These are phyloP conservation scores for Morella rubra DNA, from an alignment of 306 rosid species.

Conservation along the genomic window DNA sequence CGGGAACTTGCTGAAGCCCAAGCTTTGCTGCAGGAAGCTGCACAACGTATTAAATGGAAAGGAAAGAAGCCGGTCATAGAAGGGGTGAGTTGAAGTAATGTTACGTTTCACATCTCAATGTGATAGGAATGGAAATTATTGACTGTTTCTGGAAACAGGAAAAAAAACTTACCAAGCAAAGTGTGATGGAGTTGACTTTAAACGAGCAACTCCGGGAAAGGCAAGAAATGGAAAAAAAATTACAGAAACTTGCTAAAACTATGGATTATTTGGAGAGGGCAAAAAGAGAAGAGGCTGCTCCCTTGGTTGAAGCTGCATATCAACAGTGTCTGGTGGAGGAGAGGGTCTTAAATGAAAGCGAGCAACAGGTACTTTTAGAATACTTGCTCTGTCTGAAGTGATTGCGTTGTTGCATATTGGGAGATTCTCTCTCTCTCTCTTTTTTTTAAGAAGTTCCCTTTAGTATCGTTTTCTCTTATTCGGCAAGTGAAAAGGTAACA, in stretches of 20 bases:
- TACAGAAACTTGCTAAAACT: slow-evolving; percentile 71
- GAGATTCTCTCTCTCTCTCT: not conserved
- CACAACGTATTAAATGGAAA: slow-evolving; percentile 49
- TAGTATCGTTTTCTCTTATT: not conserved
- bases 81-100: slow-evolving; percentile 51
- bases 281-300: slow-evolving; percentile 87
- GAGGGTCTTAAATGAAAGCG: slow-evolving; percentile 68
- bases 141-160: slow-evolving; percentile 43
- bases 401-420: not conserved
- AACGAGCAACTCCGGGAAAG: slow-evolving; percentile 84
- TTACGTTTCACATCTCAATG: not conserved
- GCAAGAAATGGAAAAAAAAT: slow-evolving; percentile 92
- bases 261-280: slow-evolving; percentile 97
- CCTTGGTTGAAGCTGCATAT: slow-evolving; percentile 83
- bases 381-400: not conserved
- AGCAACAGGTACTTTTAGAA: slow-evolving; percentile 58
- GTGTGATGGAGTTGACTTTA: slow-evolving; percentile 65
- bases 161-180: slow-evolving; percentile 63
- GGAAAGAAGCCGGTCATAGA: slow-evolving; percentile 68
- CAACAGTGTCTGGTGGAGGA: slow-evolving; percentile 81
- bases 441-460: not conserved
- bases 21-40: slow-evolving; percentile 58
- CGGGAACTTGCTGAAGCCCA: slow-evolving; percentile 67
- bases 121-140: slow-evolving; percentile 2
- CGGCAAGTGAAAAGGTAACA: not conserved